Evolutionary conservation across 106 monocot species (phyloP).

Genomic region (Allium cepa): DNA sequence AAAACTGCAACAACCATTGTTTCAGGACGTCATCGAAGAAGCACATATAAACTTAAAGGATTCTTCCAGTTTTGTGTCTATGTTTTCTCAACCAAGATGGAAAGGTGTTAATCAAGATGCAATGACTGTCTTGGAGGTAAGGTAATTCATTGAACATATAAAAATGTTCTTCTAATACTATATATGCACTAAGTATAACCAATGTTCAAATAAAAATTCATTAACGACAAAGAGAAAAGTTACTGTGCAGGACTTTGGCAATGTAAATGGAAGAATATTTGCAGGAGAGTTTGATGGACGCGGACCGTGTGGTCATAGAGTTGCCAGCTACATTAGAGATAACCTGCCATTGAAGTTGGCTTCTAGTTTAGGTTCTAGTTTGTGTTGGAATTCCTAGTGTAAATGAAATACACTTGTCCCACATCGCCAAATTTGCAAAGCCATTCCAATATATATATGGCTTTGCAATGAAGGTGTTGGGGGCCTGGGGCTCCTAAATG

Average conservation of each 20-base stretch:
- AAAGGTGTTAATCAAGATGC: slow-evolving; percentile 66
- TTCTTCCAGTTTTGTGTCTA: slow-evolving; percentile 24
- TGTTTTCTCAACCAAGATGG: slow-evolving; percentile 48
- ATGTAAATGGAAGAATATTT: slow-evolving; percentile 17
- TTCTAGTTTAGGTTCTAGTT: not conserved
- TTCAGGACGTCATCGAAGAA: not conserved
- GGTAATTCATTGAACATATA: not conserved
- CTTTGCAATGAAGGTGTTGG: too few relatives aligned
- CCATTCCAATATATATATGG: too few relatives aligned
- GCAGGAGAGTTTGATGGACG: slow-evolving; percentile 48
- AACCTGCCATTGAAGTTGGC: slow-evolving; percentile 23
- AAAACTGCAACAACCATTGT: not conserved
- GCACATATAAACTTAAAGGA: slow-evolving; percentile 25
- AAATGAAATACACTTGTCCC: too few relatives aligned
- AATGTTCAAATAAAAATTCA: not conserved
- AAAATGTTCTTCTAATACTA: too few relatives aligned
- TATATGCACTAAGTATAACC: not conserved
- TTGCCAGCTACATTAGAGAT: slow-evolving; percentile 30
- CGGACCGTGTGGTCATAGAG: slow-evolving; percentile 40
- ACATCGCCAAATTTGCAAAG: too few relatives aligned
- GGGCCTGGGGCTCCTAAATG: too few relatives aligned
- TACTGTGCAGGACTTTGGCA: slow-evolving; percentile 29
- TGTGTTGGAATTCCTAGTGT: too few relatives aligned
- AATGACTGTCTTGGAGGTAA: slow-evolving; percentile 55
- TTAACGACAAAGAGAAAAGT: not conserved